Evolutionary conservation across 495 filamentous ascomycete genomes (phyloP), one percentile per base, ranked within the genome.

Genomic region (Annulohypoxylon stygium): DNA sequence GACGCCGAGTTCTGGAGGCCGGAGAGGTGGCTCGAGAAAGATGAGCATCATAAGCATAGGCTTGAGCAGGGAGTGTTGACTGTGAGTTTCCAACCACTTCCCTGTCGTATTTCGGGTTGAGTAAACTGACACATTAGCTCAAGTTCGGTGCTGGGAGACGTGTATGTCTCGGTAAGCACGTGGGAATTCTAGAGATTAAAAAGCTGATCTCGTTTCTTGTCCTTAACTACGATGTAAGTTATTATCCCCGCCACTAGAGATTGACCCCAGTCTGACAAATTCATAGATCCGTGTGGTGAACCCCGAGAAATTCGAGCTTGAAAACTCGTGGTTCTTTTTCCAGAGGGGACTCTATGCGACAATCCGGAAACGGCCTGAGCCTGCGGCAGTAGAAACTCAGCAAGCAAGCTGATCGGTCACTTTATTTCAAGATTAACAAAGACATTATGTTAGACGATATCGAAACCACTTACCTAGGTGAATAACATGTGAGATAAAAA

Each of bases 281-380:
- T 14, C 2, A 12, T 55, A 55, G 51, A 55, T 55, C 51, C 51
- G 51, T 55, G 51, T 55, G 11, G 51, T 55, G 12, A 34, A 55
- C 11, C 51, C 51, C 3, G 51, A 55, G 9, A 55, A 55, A 12
- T 55, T 55, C 8, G 51, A 55, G 26, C 51, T 55, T 3, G 51
- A 55, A 34, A 55, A 55, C 14, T 55, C 51, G 26, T 55, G 51
- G 51, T 55, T 55, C 51, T 55, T 55, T 33, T 55, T 55, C 51
- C 51, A 55, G 51, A 55, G 26, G 51, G 51, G 51, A 4, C 51
- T 55, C 34, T 55, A 55, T 26, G 51, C 51, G 1, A 55, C 25
- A 1, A 55, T 55, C 3, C 25, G n/a, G 51, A 55, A 55, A 14
- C 51, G 51, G 11, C 26, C 51, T 26, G 51, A 55, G 1, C 11